Evolutionary conservation across 176 grass and related monocot species (phyloP).

Genomic region (Dactylis glomerata): DNA sequence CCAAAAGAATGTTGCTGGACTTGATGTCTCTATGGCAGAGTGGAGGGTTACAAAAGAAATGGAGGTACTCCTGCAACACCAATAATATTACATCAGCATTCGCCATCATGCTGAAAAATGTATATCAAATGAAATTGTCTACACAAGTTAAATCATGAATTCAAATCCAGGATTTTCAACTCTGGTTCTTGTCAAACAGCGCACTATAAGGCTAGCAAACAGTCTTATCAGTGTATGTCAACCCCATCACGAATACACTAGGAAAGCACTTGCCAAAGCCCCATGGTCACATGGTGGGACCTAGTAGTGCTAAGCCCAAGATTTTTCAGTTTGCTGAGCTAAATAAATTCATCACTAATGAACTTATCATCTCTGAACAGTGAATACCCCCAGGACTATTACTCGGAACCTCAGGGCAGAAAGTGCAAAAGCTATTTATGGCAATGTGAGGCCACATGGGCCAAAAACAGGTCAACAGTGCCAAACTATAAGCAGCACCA

Average conservation of each 20-base stretch:
- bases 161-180: neutral
- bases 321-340: neutral
- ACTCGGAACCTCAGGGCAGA: neutral
- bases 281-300: constrained; percentile 9
- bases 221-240: neutral
- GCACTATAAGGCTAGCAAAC: neutral
- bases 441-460: neutral
- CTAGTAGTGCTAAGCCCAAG: neutral
- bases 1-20: constrained; percentile 97
- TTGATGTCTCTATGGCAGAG: constrained; percentile 98
- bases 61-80: constrained; percentile 84
- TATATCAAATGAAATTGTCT: neutral
- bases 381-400: neutral
- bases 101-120: neutral
- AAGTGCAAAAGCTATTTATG: neutral
- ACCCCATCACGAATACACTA: neutral
- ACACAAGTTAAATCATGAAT: neutral
- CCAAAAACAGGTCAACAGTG: constrained; percentile 16
- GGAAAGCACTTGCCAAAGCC: constrained; percentile 3
- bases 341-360: neutral
- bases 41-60: constrained; percentile 97
- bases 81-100: neutral
- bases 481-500: constrained; percentile 5
- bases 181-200: constrained; percentile 4
- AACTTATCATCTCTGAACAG: neutral